phyloP scores from a whole-genome alignment of 768 basidiomycete genomes.

The Kwoniella dendrophila region DNA sequence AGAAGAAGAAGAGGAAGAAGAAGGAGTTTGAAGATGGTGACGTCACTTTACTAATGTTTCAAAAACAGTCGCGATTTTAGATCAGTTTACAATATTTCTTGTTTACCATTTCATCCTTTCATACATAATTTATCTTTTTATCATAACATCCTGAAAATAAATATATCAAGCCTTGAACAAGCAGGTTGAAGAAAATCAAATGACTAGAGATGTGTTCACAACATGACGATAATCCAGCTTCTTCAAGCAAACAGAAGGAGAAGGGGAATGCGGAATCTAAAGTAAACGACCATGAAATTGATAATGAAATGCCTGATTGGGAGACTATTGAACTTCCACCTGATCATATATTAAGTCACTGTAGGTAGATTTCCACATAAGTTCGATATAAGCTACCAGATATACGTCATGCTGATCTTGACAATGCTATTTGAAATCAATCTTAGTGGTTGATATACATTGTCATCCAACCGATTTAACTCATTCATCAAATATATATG shows the following conservation, averaged over 20 bases:
- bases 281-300: no score
- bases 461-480: slow-evolving; percentile 86
- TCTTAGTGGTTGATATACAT: slow-evolving; percentile 74
- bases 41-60: slow-evolving; percentile 8
- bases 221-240: slow-evolving; percentile 1
- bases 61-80: slow-evolving; percentile 20
- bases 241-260: background rate
- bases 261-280: no score
- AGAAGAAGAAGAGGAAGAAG: background rate
- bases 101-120: background rate
- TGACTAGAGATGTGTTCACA: slow-evolving; percentile 6
- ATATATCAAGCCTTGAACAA: no score
- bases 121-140: background rate
- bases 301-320: slow-evolving; percentile 38
- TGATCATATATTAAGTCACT: slow-evolving; percentile 27
- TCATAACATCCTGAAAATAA: background rate
- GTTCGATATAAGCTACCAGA: no score
- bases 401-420: no score
- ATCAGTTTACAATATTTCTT: no score
- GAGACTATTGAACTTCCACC: slow-evolving; percentile 30
- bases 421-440: background rate
- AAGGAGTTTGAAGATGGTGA: slow-evolving; percentile 7
- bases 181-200: background rate
- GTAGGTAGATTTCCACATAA: slow-evolving; percentile 19
- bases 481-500: slow-evolving; percentile 61